phyloP scores from a whole-genome alignment of 495 filamentous ascomycete species.

The Chaetomium cochliodes region DNA sequence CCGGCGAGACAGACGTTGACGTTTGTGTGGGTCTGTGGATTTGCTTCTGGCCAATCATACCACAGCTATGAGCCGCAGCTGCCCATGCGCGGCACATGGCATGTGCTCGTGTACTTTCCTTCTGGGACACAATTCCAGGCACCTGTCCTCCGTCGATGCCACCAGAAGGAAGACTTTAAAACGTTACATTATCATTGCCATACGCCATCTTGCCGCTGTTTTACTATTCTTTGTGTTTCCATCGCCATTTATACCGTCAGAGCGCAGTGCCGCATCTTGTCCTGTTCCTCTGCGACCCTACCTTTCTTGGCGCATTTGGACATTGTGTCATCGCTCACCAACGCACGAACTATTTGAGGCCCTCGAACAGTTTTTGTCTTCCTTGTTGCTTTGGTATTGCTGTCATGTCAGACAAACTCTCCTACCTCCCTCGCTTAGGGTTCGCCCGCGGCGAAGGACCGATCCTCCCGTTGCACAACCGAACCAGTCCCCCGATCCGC shows the following conservation, averaged over 20 bases:
- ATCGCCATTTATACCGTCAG: neutral
- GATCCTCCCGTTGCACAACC: constrained; percentile 33
- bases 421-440: constrained; percentile 34
- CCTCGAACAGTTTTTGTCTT: too few species aligned
- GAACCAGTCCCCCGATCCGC: constrained; percentile 26
- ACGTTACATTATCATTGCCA: neutral
- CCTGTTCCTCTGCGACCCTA: too few species aligned
- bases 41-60: neutral
- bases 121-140: constrained; percentile 2
- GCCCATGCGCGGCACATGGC: neutral
- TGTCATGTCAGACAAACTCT: constrained; percentile 29
- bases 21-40: constrained; percentile 1
- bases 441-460: constrained; percentile 27
- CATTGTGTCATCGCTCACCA: too few species aligned
- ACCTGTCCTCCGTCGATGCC: neutral
- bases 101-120: constrained; percentile 10
- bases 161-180: neutral
- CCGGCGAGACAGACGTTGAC: neutral
- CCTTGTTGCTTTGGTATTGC: too few species aligned
- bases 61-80: neutral
- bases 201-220: neutral
- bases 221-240: neutral
- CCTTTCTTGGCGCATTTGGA: too few species aligned
- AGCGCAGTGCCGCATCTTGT: neutral
- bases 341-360: too few species aligned